A percentile compares a stretch with the other conserved stretches of the same genome.
Evolutionary conservation across 2,329 filamentous ascomycete species (phyloP).

Genomic region (Stachybotrys echinatus): DNA sequence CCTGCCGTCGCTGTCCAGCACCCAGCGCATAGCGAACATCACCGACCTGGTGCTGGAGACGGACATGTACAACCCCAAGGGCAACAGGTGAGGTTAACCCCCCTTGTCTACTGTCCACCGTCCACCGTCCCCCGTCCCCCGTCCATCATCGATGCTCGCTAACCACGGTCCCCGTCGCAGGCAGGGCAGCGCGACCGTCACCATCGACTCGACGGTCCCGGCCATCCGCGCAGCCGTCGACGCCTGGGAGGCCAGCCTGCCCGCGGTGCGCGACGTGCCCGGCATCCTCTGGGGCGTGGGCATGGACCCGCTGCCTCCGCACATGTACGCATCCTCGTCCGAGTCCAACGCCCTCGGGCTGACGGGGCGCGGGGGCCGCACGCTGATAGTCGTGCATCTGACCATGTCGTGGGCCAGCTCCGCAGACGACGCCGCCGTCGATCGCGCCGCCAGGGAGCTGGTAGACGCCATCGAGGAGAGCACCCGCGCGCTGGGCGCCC

Average conservation of each 20-base stretch:
- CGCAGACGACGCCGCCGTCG: conserved; percentile 1
- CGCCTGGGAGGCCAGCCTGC: neutral
- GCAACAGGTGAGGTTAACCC: neutral
- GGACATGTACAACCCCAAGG: neutral
- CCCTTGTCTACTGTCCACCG: neutral
- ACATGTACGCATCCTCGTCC: neutral
- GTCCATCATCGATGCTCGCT: too few species aligned
- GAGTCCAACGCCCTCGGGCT: neutral
- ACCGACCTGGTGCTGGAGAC: neutral
- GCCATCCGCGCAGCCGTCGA: neutral
- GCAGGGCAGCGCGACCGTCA: neutral
- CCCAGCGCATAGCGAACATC: conserved; percentile 2
- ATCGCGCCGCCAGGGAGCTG: conserved; percentile 1
- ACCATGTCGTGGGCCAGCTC: conserved; percentile 2
- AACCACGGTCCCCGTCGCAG: too few species aligned
- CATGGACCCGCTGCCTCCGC: neutral
- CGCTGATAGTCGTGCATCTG: neutral
- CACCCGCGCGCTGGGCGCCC: conserved; percentile 3
- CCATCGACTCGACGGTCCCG: neutral
- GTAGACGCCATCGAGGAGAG: neutral
- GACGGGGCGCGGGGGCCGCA: neutral
- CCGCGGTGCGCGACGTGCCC: neutral
- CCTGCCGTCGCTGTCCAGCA: conserved; percentile 3
- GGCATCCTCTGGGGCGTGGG: neutral
- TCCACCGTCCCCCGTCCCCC: neutral